Base-by-base conservation (phyloP, 2,329 filamentous ascomycete genomes). In the Uncinocarpus reesii region DNA sequence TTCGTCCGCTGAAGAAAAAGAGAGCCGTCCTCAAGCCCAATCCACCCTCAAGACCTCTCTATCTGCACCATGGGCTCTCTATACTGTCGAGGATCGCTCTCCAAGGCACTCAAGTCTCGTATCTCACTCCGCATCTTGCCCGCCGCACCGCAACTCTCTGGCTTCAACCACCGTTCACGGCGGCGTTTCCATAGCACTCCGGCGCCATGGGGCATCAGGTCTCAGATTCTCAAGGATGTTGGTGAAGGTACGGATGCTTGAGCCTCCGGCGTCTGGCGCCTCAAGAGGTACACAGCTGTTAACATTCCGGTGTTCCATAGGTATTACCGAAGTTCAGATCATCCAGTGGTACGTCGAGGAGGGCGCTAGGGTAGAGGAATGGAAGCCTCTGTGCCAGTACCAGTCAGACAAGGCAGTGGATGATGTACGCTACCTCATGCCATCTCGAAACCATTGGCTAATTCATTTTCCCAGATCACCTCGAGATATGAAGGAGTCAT, bases 281-380 rank as follows among this genome's bases (percentile, higher is more conserved):
- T n/a, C n/a, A n/a, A n/a, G n/a, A n/a, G n/a, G n/a, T n/a, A n/a
- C n/a, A n/a, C n/a, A n/a, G n/a, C n/a, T n/a, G n/a, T n/a, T n/a
- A n/a, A 16, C 36, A 16, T 21, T 16, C 15, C 13, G 13, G 20
- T 13, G 2, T 31, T 35, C 20, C 15, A 20, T 42, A 92, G 92
- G 92, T 48, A 98, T 96, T 61, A 89, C 92, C 63, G 92, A 98
- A 71, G 95, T 92, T 62, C 92, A 98, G 68, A 86, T 98, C 61
- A 96, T 96, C 60, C 92, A 98, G 72, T 98, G 92, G 92, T 98
- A 96, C 65, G 90, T 98, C 56, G 84, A 95, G 69, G 88, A 93
- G 42, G 90, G 89, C 50, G 92, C 92, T 29, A 82, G 85, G 50
- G 89, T 98, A 58, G 89, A 98, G 71, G 90, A 98, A 71, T 98